phyloP scores from a whole-genome alignment of 2,329 filamentous ascomycete genomes.

The Chlorencoelia australis region DNA sequence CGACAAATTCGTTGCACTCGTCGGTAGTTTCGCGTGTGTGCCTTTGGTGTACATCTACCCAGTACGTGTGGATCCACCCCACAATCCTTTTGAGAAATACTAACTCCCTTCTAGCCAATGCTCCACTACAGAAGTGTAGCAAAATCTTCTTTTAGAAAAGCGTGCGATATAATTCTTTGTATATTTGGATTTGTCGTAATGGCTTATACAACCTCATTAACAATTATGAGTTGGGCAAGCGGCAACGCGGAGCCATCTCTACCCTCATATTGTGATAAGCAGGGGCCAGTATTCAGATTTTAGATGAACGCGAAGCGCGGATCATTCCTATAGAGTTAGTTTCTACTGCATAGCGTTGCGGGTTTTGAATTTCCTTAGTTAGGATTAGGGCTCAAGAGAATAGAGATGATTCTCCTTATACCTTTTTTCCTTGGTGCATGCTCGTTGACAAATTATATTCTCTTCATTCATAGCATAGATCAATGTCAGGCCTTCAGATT shows the following conservation, averaged over 20 bases:
- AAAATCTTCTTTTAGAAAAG: slow-evolving; percentile 53
- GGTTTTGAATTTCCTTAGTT: no score
- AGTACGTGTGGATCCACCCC: slow-evolving; percentile 51
- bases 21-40: slow-evolving; percentile 96
- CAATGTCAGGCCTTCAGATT: no score
- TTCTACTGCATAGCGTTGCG: no score
- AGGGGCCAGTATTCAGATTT: slow-evolving; percentile 11
- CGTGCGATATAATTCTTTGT: slow-evolving; percentile 65
- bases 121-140: slow-evolving; percentile 80
- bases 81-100: neutral
- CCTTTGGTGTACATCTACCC: slow-evolving; percentile 96
- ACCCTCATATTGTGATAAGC: slow-evolving; percentile 53
- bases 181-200: slow-evolving; percentile 80
- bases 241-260: slow-evolving; percentile 37
- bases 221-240: slow-evolving; percentile 74
- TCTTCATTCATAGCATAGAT: no score
- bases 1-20: slow-evolving; percentile 93
- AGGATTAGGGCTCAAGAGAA: no score
- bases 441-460: no score
- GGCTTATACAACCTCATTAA: slow-evolving; percentile 83
- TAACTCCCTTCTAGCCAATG: slow-evolving; percentile 53
- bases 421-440: no score
- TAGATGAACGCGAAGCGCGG: neutral
- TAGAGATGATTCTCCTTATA: no score
- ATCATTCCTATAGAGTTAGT: no score